Evolutionary conservation across 2,329 filamentous ascomycete genomes (phyloP).

Genomic region (Trichoderma asperellum): DNA sequence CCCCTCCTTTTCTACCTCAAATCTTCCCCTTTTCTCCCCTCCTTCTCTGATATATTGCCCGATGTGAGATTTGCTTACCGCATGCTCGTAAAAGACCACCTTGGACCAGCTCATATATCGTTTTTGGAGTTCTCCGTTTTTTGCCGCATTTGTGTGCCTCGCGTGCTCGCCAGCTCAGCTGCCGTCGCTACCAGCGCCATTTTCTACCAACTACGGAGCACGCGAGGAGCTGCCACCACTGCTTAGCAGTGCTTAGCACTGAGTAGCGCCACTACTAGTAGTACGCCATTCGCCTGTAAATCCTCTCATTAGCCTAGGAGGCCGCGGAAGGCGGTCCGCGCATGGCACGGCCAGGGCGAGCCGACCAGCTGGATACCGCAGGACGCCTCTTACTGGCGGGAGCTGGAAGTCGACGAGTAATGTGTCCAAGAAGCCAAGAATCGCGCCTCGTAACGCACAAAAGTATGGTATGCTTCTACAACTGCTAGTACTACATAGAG

Average conservation of each 20-base stretch:
- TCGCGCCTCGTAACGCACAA: background rate
- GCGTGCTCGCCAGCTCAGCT: background rate
- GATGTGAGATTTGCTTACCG: background rate
- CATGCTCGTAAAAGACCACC: background rate
- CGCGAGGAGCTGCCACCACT: background rate
- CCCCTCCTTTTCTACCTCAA: background rate
- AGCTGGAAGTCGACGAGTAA: background rate
- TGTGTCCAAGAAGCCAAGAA: background rate
- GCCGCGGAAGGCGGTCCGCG: slow-evolving; percentile 24
- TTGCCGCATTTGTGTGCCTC: background rate
- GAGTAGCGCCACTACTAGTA: background rate
- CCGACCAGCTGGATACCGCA: slow-evolving; percentile 23
- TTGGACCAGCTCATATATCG: background rate
- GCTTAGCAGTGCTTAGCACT: background rate
- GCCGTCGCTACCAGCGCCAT: background rate
- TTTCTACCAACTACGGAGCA: background rate
- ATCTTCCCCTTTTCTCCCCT: background rate
- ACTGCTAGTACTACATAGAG: background rate
- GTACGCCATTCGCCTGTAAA: background rate
- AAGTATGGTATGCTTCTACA: background rate
- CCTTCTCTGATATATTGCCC: background rate
- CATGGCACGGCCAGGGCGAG: slow-evolving; percentile 22
- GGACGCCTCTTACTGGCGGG: background rate
- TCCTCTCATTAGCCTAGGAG: background rate
- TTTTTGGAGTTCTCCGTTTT: background rate